These are phyloP conservation scores for Daldinia concentrica DNA, from an alignment of 495 filamentous ascomycete genomes.

Conservation along the genomic window DNA sequence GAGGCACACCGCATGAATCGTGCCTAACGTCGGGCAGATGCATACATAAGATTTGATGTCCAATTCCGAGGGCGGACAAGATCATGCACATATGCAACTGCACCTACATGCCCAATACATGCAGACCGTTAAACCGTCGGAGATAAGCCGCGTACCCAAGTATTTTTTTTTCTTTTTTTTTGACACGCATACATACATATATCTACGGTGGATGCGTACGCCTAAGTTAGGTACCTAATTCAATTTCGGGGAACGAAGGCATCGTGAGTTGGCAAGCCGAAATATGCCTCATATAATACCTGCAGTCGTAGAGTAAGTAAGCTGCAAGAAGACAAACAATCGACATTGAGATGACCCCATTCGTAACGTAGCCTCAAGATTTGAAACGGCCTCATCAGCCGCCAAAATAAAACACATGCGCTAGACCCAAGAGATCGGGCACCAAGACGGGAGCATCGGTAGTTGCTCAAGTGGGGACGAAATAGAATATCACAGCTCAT, in stretches of 20 bases:
- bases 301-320: not conserved
- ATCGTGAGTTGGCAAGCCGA: not conserved
- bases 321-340: not conserved
- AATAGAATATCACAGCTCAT: not conserved
- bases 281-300: not conserved
- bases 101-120: not conserved
- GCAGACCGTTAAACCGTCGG: not conserved
- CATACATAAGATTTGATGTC: not conserved
- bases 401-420: not conserved
- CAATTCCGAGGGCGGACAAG: conserved; percentile 1
- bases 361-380: not conserved
- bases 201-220: no score
- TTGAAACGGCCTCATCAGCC: not conserved
- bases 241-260: not conserved
- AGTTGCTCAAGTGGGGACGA: not conserved
- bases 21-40: conserved; percentile 4
- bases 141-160: not conserved
- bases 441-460: not conserved
- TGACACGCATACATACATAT: not conserved
- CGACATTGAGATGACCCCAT: not conserved
- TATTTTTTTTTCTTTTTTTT: not conserved
- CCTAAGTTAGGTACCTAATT: not conserved
- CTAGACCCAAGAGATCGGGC: not conserved
- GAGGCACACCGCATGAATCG: not conserved
- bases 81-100: conserved; percentile 1